These are phyloP conservation scores for Ustilago hordei DNA, from an alignment of 1,284 basidiomycete genomes.

Conservation along the genomic window DNA sequence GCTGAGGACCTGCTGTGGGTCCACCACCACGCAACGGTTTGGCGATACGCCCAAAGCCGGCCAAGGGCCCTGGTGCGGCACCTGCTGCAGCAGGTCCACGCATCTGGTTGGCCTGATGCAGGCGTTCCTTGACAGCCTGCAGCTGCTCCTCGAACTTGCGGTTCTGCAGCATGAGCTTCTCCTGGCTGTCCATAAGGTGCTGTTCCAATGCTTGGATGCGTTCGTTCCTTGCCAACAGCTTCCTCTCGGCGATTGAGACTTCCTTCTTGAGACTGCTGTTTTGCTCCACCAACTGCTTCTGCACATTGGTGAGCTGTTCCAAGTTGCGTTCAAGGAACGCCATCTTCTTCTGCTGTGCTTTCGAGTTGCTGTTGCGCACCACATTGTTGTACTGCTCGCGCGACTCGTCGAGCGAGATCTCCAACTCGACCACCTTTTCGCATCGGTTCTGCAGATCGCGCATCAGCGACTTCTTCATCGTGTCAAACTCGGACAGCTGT, in stretches of 20 bases:
- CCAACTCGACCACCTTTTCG: conserved; percentile 99
- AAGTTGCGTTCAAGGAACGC: conserved; percentile 96
- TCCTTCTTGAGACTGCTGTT: conserved; percentile 98
- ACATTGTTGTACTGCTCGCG: conserved; percentile 99
- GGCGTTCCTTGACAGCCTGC: conserved; percentile 87
- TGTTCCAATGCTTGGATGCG: conserved; percentile 86
- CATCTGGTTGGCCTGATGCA: conserved; percentile 89
- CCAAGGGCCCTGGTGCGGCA: conserved; percentile 74
- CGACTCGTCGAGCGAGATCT: conserved; percentile 98
- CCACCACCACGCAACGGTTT: conserved; percentile 91
- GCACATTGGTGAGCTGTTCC: conserved; percentile 93
- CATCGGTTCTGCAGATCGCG: conserved; percentile 98
- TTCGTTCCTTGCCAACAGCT: conserved; percentile 93
- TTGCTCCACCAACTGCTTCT: conserved; percentile 99
- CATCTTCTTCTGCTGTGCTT: conserved; percentile 99
- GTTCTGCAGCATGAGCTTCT: conserved; percentile 88
- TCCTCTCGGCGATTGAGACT: conserved; percentile 94
- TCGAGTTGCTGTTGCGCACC: conserved; percentile 95
- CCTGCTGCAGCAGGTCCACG: conserved; percentile 64
- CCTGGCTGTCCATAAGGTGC: conserved; percentile 90
- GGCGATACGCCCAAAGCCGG: conserved; percentile 89
- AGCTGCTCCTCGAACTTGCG: conserved; percentile 94
- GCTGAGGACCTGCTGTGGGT: conserved; percentile 50
- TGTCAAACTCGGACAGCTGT: conserved; percentile 97
- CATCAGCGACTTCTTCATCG: conserved; percentile 98